Conservation (phyloP, 768 basidiomycete species). For the Termitomyces sp. region DNA sequence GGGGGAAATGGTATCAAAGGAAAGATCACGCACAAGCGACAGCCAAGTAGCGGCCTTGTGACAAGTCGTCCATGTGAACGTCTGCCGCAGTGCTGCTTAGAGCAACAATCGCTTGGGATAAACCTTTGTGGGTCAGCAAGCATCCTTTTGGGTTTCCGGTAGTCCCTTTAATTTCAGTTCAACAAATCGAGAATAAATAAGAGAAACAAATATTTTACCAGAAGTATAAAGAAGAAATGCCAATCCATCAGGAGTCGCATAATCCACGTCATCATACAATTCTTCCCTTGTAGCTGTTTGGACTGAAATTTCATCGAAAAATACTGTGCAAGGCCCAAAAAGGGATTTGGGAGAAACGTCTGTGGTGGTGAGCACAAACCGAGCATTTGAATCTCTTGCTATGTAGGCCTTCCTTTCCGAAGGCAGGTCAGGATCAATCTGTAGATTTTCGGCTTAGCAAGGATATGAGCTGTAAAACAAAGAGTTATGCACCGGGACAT, state of each 20-base stretch:
- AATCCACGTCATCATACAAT: conserved; percentile 22
- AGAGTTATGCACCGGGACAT: conserved; percentile 40
- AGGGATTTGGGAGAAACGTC: conserved; percentile 16
- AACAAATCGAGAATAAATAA: neutral
- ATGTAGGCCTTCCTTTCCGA: conserved; percentile 43
- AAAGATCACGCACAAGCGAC: conserved; percentile 24
- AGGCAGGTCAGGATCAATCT: conserved; percentile 52
- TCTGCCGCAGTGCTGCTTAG: conserved; percentile 28
- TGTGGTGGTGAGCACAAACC: conserved; percentile 35
- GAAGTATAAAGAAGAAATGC: conserved; percentile 51
- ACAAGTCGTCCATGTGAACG: conserved; percentile 25
- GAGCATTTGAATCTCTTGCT: conserved; percentile 36
- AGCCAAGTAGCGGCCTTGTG: conserved; percentile 43
- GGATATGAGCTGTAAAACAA: neutral
- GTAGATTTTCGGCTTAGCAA: neutral
- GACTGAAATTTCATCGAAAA: conserved; percentile 20
- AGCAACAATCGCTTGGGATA: conserved; percentile 29
- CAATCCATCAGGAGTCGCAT: conserved; percentile 26
- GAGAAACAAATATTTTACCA: conserved; percentile 22
- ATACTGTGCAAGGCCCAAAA: conserved; percentile 21
- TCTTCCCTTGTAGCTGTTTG: conserved; percentile 25
- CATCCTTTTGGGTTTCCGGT: conserved; percentile 53
- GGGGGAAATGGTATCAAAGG: neutral
- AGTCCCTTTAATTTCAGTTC: conserved; percentile 30
- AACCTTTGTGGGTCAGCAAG: conserved; percentile 31